Evolutionary conservation across 169 alveolate species (phyloP), one percentile per base, ranked within the genome.

Genomic region (Amoebophrya sp.): DNA sequence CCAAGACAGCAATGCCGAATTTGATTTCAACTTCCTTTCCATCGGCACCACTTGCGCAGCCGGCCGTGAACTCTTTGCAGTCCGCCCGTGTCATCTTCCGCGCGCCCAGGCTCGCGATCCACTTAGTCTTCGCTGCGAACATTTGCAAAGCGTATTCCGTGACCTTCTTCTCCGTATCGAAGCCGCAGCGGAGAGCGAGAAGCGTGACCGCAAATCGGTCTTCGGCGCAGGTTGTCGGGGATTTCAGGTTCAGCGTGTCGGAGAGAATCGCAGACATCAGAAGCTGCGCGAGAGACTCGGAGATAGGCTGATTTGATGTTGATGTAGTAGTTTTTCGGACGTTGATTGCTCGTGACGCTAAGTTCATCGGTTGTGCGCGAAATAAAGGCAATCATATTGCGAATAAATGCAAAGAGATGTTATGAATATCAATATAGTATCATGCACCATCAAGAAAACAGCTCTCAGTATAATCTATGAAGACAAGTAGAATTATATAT

Each of bases 191-290:
- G 10, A 66, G 83, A 2, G 83, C 83, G 32, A 66, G 35, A 2
- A 66, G 35, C 29, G 83, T 66, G 32, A 66, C 83, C 18, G 83
- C 83, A 66, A 66, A 66, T 3, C 83, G 83, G 83, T 66, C 83
- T 25, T 66, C 83, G 38, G 29, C 10, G 35, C 2, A 0, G 32
- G 83, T 66, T 25, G 83, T 66, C 10, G 83, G 83, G 35, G 38
- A 18, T 12, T 25, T 7, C 0, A 66, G 35, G 83, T 66, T 66
- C 83, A 66, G 18, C 29, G 83, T 66, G 83, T 66, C 83, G 35
- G 83, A 66, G 35, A 66, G 32, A 66, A 66, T 66, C 35, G 83
- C 83, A 25, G 35, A 12, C 83, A 66, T 66, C 83, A 66, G 32
- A 3, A 66, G 35, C 83, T 25, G 83, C 83, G 83, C 83, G 29